Conservation (phyloP, 1,139 yeast genomes). For the Protomyces lactucae-debilis region DNA sequence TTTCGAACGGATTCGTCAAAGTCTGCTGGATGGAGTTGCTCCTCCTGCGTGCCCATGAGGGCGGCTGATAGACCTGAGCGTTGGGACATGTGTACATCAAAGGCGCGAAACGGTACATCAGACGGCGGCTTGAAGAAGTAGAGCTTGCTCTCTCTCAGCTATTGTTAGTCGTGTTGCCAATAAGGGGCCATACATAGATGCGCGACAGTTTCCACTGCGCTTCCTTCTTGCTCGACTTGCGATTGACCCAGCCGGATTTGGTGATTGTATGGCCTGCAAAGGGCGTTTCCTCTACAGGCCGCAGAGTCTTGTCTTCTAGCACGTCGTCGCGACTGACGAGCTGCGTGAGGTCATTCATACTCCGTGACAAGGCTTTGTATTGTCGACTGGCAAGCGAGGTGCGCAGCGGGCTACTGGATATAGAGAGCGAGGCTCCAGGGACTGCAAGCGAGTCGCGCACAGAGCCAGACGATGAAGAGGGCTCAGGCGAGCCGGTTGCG, state of each 20-base stretch:
- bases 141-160: slow-evolving; percentile 21
- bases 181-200: slow-evolving; percentile 2
- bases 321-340: not conserved
- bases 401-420: not conserved
- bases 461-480: not conserved
- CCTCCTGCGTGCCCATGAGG: not conserved
- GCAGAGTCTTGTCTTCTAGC: not conserved
- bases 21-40: not conserved
- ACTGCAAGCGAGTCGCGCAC: not conserved
- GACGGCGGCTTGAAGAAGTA: slow-evolving; percentile 22
- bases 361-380: slow-evolving; percentile 17
- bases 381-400: slow-evolving; percentile 2
- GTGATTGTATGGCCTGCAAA: not conserved
- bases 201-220: slow-evolving; percentile 10
- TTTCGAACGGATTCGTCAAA: not conserved
- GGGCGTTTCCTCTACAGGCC: not conserved
- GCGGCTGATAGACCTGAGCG: not conserved
- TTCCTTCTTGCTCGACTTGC: slow-evolving; percentile 4
- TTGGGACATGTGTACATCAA: not conserved
- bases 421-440: not conserved
- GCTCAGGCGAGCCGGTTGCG: not conserved
- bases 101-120: slow-evolving; percentile 1
- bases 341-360: slow-evolving; percentile 21
- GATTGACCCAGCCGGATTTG: slow-evolving; percentile 14
- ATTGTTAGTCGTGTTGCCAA: not conserved